Evolutionary conservation across 2,329 filamentous ascomycete genomes (phyloP).

Genomic region (Blastomyces silverae): DNA sequence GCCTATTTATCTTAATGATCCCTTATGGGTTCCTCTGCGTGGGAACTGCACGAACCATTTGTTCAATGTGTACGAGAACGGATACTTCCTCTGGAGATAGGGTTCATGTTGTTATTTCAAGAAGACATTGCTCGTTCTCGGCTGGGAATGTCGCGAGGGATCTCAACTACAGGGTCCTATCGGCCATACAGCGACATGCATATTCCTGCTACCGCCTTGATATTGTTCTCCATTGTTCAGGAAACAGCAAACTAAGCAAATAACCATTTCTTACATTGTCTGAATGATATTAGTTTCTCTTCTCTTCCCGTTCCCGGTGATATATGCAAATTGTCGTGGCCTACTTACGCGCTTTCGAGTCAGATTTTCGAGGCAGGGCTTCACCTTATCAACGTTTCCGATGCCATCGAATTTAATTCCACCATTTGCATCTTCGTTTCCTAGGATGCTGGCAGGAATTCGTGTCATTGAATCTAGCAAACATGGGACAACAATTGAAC

Average conservation of each 20-base stretch:
- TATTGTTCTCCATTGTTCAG: slow-evolving; percentile 5
- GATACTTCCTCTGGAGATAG: no score
- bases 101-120: no score
- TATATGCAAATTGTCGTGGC: not conserved
- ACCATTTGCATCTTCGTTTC: not conserved
- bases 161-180: not conserved
- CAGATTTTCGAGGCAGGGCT: not conserved
- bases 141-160: not conserved
- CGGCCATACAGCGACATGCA: not conserved
- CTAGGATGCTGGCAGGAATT: not conserved
- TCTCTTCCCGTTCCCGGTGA: not conserved
- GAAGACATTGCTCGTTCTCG: no score
- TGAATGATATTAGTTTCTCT: not conserved
- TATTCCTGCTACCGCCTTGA: not conserved
- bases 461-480: not conserved
- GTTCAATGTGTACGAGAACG: no score
- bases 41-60: no score
- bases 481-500: not conserved
- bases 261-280: not conserved
- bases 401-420: not conserved
- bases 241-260: not conserved
- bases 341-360: not conserved
- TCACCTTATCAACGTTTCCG: not conserved
- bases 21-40: no score
- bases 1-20: no score